A percentile compares a stretch with the other conserved stretches of the same genome.
phyloP scores from a whole-genome alignment of 1,284 basidiomycete species.

The Anthracocystis setariae region DNA sequence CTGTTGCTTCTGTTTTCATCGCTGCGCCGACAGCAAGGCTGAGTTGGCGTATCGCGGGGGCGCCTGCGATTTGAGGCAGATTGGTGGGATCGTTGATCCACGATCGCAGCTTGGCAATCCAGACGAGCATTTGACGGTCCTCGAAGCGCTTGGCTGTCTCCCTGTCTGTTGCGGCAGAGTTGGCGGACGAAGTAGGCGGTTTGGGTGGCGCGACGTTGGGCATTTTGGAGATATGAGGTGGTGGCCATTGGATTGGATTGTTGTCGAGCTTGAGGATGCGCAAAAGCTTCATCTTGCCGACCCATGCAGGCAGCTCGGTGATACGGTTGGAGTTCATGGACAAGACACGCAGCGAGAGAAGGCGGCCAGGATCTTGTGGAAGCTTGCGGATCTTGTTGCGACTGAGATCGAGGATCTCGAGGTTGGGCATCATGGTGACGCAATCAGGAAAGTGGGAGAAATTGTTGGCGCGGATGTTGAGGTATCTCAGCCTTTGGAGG shows the following conservation, averaged over 20 bases:
- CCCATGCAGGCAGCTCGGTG: constrained; percentile 79
- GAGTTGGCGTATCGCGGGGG: neutral
- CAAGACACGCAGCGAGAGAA: constrained; percentile 81
- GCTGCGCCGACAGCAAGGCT: neutral
- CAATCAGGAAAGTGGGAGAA: constrained; percentile 86
- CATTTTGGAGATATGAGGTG: constrained; percentile 57
- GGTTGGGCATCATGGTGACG: constrained; percentile 76
- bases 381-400: constrained; percentile 87
- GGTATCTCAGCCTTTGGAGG: constrained; percentile 83
- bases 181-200: constrained; percentile 24
- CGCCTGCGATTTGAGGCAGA: constrained; percentile 2
- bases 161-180: constrained; percentile 64
- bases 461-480: constrained; percentile 90
- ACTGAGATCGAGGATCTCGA: constrained; percentile 94
- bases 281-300: constrained; percentile 78
- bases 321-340: constrained; percentile 88
- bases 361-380: constrained; percentile 81
- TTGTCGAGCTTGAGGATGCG: constrained; percentile 86
- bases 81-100: constrained; percentile 53
- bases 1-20: neutral
- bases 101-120: constrained; percentile 54
- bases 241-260: constrained; percentile 87
- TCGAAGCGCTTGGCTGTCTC: constrained; percentile 46
- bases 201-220: constrained; percentile 43
- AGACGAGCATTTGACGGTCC: constrained; percentile 56